Conservation (phyloP, 768 basidiomycete genomes). For the Podaxis mareebaensis region DNA sequence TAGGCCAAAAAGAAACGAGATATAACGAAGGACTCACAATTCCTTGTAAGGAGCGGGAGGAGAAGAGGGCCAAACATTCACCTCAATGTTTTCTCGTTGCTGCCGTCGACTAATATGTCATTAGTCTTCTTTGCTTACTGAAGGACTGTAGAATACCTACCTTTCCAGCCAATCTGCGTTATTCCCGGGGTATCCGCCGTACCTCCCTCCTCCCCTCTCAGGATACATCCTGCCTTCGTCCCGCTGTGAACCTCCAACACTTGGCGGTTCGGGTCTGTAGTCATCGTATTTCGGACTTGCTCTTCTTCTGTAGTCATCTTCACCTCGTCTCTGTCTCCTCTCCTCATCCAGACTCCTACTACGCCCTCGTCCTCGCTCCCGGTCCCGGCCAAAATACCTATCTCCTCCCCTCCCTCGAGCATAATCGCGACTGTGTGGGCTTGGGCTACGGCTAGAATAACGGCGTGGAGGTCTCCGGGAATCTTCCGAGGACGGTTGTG, state of each 20-base stretch:
- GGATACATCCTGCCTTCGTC: slow-evolving; percentile 56
- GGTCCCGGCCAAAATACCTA: slow-evolving; percentile 25
- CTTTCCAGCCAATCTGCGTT: slow-evolving; percentile 67
- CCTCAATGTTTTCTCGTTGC: slow-evolving; percentile 57
- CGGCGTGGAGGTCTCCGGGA: slow-evolving; percentile 44
- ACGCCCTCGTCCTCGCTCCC: slow-evolving; percentile 15
- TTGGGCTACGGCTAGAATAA: slow-evolving; percentile 27
- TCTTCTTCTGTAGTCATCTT: slow-evolving; percentile 28
- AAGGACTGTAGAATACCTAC: slow-evolving; percentile 37
- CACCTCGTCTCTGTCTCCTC: slow-evolving; percentile 21
- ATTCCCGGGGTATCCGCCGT: slow-evolving; percentile 20
- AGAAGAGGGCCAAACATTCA: slow-evolving; percentile 81
- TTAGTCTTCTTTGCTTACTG: not conserved
- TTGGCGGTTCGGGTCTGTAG: slow-evolving; percentile 40
- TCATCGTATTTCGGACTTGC: slow-evolving; percentile 64
- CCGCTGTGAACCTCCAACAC: slow-evolving; percentile 34
- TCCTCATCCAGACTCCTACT: slow-evolving; percentile 26
- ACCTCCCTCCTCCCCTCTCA: slow-evolving; percentile 34
- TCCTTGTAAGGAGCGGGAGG: slow-evolving; percentile 50
- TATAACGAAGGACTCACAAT: slow-evolving; percentile 52
- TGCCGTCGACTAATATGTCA: slow-evolving; percentile 17
- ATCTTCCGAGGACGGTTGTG: slow-evolving; percentile 22
- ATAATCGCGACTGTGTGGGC: slow-evolving; percentile 31
- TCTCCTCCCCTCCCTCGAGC: slow-evolving; percentile 32
- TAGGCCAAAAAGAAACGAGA: not conserved